Evolutionary conservation across 1,284 basidiomycete genomes (phyloP).

Genomic region (Trichosporon inkin): DNA sequence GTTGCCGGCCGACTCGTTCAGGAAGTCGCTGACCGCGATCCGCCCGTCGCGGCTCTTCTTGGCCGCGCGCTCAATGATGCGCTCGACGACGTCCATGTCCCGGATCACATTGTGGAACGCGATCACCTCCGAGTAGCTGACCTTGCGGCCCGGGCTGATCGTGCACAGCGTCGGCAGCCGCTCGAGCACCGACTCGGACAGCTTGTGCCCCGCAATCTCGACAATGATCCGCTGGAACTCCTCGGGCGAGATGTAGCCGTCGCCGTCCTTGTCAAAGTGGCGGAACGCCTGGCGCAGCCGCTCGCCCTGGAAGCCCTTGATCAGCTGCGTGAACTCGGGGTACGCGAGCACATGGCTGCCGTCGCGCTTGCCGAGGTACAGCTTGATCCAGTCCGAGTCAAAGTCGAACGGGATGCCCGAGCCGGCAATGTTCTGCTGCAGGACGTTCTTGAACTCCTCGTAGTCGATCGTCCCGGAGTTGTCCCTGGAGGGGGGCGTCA

Average conservation of each 20-base stretch:
- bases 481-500: conserved; percentile 57
- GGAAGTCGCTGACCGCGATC: conserved; percentile 57
- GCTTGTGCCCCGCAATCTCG: conserved; percentile 90
- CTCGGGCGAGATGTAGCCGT: conserved; percentile 85
- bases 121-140: conserved; percentile 90
- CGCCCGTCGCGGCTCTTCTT: conserved; percentile 87
- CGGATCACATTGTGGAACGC: conserved; percentile 75
- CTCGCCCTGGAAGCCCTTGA: conserved; percentile 95
- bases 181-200: conserved; percentile 84
- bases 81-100: conserved; percentile 93
- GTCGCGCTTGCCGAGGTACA: conserved; percentile 86
- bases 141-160: conserved; percentile 76
- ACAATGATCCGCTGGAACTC: conserved; percentile 90
- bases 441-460: conserved; percentile 87
- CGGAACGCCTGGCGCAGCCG: conserved; percentile 89
- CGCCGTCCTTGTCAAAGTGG: conserved; percentile 77
- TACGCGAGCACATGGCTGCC: conserved; percentile 86
- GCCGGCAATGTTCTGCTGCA: conserved; percentile 64
- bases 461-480: conserved; percentile 82
- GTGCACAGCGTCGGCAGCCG: conserved; percentile 83
- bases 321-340: conserved; percentile 85
- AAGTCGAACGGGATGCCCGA: conserved; percentile 86
- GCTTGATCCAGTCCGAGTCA: conserved; percentile 89
- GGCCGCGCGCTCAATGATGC: conserved; percentile 59
- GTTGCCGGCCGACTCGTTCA: conserved; percentile 51